Conservation (phyloP, 352 stramenopile species). For the Phytophthora pisi region DNA sequence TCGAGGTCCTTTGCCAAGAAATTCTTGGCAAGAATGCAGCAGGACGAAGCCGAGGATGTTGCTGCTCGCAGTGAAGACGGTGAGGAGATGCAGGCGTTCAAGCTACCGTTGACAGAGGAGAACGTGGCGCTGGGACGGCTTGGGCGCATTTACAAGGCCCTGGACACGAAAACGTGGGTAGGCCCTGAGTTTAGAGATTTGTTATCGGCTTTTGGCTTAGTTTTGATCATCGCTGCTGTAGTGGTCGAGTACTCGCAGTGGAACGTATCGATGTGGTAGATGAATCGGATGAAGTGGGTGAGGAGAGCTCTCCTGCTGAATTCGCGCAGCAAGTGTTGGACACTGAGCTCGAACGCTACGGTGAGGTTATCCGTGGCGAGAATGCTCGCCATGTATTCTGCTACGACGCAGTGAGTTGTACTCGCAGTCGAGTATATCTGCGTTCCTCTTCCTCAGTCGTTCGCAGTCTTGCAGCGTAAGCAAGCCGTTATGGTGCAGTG, state of each 20-base stretch:
- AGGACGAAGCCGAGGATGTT: neutral
- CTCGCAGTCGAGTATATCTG: slow-evolving; percentile 25
- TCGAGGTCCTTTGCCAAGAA: neutral
- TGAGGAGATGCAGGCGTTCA: slow-evolving; percentile 16
- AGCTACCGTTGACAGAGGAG: slow-evolving; percentile 25
- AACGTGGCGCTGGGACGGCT: slow-evolving; percentile 40
- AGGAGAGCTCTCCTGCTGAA: neutral
- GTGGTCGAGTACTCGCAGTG: slow-evolving; percentile 34
- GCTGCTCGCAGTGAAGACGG: neutral
- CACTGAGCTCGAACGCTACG: slow-evolving; percentile 21
- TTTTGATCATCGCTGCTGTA: slow-evolving; percentile 4
- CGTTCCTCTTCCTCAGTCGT: slow-evolving; percentile 23
- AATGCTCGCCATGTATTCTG: slow-evolving; percentile 27
- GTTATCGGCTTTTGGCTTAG: neutral
- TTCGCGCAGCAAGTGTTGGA: slow-evolving; percentile 12
- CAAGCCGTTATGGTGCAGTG: neutral
- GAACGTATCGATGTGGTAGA: slow-evolving; percentile 34
- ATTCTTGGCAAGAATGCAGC: slow-evolving; percentile 17
- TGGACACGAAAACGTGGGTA: slow-evolving; percentile 38
- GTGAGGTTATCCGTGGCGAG: neutral
- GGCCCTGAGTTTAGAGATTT: neutral
- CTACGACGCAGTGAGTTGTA: slow-evolving; percentile 29
- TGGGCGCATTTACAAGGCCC: slow-evolving; percentile 43
- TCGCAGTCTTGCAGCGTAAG: slow-evolving; percentile 27
- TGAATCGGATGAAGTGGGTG: neutral